Evolutionary conservation across 345 rosid genomes (phyloP).

Genomic region (Eucalyptus sideroxylon): DNA sequence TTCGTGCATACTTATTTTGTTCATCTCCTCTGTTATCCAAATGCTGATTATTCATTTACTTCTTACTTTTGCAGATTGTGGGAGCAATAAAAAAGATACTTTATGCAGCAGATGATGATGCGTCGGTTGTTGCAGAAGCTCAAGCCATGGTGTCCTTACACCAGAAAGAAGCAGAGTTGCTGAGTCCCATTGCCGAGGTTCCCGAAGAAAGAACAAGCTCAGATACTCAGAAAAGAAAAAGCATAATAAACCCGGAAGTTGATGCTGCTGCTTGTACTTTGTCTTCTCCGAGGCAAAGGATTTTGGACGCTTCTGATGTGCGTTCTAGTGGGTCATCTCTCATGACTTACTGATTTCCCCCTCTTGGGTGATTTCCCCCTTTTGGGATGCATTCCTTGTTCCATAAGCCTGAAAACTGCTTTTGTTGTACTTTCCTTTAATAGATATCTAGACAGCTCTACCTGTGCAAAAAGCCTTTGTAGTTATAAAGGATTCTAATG

Average conservation of each 20-base stretch:
- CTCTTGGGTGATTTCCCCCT: conserved; percentile 3
- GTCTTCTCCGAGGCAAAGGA: conserved; percentile 79
- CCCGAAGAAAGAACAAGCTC: conserved; percentile 51
- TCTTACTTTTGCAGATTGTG: conserved; percentile 38
- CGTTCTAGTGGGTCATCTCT: conserved; percentile 85
- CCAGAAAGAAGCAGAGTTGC: conserved; percentile 19
- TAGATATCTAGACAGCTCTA: background rate
- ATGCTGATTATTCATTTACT: background rate
- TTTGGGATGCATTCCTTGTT: background rate
- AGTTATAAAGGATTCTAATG: background rate
- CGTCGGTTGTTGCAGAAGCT: conserved; percentile 54
- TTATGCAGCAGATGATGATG: conserved; percentile 68
- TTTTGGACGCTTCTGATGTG: conserved; percentile 86
- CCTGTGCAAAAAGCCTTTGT: background rate
- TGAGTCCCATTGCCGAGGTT: conserved; percentile 70
- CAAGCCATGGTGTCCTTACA: conserved; percentile 46
- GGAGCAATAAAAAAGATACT: conserved; percentile 69
- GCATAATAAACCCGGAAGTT: conserved; percentile 56
- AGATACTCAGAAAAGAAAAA: conserved; percentile 74
- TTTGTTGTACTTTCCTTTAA: background rate
- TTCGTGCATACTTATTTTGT: background rate
- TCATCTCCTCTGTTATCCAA: background rate
- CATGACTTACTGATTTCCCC: conserved; percentile 46
- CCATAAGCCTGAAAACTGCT: background rate
- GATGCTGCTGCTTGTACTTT: conserved; percentile 59